Evolutionary conservation across 208 protist genomes (phyloP).

Genomic region (Leishmania amazonensis): DNA sequence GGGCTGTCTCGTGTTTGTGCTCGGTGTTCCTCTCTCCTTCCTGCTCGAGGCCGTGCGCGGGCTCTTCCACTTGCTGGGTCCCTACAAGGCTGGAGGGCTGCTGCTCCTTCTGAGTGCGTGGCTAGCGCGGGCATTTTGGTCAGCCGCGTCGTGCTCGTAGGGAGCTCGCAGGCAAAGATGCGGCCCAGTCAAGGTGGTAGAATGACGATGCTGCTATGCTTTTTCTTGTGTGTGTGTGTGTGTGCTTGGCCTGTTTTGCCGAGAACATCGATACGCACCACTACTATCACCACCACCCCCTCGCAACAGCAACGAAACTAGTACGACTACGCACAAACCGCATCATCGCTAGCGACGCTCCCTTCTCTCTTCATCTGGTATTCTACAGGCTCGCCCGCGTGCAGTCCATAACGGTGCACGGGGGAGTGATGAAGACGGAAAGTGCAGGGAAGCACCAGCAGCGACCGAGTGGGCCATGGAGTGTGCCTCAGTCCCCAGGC

Average conservation of each 20-base stretch:
- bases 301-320: background rate
- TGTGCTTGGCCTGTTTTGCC: background rate
- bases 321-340: background rate
- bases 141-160: slow-evolving; percentile 25
- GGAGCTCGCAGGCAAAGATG: background rate
- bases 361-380: background rate
- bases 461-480: background rate
- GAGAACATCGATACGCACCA: background rate
- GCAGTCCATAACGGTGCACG: background rate
- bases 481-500: background rate
- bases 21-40: slow-evolving; percentile 54
- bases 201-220: background rate
- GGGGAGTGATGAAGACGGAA: background rate
- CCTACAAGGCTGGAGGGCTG: slow-evolving; percentile 41
- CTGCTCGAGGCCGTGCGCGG: slow-evolving; percentile 49
- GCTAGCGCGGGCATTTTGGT: slow-evolving; percentile 20
- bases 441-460: background rate
- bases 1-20: slow-evolving; percentile 31
- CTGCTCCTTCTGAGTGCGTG: slow-evolving; percentile 39
- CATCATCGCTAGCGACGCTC: background rate
- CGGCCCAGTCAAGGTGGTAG: background rate
- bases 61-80: slow-evolving; percentile 68
- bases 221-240: no score
- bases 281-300: background rate
- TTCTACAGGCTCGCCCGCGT: background rate